A percentile compares a stretch with the other conserved stretches of the same genome.
Evolutionary conservation across 2,329 filamentous ascomycete species (phyloP).

Genomic region (Phialophora chinensis): DNA sequence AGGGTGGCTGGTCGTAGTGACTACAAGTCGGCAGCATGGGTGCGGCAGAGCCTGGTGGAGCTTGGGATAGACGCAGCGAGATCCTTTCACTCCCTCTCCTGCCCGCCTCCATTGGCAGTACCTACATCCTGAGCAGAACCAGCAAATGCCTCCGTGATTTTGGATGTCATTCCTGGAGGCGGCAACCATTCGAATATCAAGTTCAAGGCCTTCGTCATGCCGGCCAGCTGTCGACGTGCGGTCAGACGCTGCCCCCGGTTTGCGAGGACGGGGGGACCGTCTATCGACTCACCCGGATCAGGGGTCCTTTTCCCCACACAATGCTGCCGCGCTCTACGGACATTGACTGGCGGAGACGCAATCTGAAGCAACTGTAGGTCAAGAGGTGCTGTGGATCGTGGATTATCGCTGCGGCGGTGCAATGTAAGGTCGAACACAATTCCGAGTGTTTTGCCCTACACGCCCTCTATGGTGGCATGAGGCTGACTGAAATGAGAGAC

Average conservation of each 20-base stretch:
- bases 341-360: background rate
- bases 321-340: background rate
- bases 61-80: background rate
- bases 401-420: background rate
- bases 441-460: background rate
- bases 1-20: slow-evolving; percentile 7
- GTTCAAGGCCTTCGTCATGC: background rate
- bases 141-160: background rate
- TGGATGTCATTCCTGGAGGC: background rate
- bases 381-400: background rate
- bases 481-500: background rate
- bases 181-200: background rate
- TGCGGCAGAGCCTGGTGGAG: slow-evolving; percentile 9
- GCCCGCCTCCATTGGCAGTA: background rate
- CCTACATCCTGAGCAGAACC: background rate
- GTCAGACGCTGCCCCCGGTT: no score
- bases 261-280: background rate
- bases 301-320: no score
- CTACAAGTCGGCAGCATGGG: background rate
- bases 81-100: slow-evolving; percentile 2
- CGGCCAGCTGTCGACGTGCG: background rate
- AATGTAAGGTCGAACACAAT: background rate
- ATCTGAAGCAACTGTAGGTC: background rate
- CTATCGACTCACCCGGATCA: background rate
- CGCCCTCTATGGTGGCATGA: background rate